Evolutionary conservation across 345 rosid genomes (phyloP).

Genomic region (Rhodamnia argentea): DNA sequence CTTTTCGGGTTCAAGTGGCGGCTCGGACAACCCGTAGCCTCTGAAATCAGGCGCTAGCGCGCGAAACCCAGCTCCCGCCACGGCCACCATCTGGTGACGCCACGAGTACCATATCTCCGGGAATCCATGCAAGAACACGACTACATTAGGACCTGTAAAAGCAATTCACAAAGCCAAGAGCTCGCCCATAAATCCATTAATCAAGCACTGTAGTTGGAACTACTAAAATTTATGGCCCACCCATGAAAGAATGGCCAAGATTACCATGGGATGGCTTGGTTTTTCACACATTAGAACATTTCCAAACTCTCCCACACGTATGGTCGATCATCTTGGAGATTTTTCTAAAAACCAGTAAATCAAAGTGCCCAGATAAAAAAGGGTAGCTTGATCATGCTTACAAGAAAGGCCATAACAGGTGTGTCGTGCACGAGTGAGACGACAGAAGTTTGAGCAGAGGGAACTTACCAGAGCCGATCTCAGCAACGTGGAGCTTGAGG

Average conservation of each 20-base stretch:
- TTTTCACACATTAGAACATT: not conserved
- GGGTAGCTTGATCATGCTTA: not conserved
- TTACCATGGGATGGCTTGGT: not conserved
- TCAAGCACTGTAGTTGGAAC: not conserved
- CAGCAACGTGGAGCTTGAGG: conserved; percentile 35
- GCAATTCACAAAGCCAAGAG: not conserved
- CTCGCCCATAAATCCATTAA: not conserved
- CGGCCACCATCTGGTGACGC: conserved; percentile 51
- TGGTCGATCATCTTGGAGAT: not conserved
- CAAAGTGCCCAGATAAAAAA: not conserved
- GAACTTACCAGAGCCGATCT: conserved; percentile 23
- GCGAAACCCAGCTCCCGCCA: conserved; percentile 32
- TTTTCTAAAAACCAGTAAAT: not conserved
- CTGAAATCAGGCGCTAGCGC: conserved; percentile 41
- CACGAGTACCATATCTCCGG: conserved; percentile 65
- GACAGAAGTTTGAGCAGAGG: not conserved
- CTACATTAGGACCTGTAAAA: conserved; percentile 18
- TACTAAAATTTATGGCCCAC: not conserved
- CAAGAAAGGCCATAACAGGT: not conserved
- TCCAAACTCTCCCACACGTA: not conserved
- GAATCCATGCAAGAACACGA: conserved; percentile 51
- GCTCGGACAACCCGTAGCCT: conserved; percentile 47
- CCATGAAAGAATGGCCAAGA: not conserved
- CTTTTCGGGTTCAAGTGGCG: conserved; percentile 31
- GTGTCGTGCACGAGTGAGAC: not conserved